Conservation (phyloP, 1,284 basidiomycete species). For the Xerocomus amazonicus region DNA sequence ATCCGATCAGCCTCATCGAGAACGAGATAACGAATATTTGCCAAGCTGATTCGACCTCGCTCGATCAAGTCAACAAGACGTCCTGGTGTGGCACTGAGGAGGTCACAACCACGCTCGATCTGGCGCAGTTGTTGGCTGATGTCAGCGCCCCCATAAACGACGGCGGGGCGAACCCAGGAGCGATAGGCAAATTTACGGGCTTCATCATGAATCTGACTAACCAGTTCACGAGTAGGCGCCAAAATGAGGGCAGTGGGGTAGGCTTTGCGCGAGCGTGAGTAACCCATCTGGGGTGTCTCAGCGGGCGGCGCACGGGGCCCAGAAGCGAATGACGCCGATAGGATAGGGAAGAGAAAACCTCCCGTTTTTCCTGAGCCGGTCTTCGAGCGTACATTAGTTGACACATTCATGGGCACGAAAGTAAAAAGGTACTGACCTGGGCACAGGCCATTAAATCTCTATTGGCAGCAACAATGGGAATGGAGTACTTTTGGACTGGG, state of each 20-base stretch:
- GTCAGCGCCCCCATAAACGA: conserved; percentile 99
- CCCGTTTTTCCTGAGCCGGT: conserved; percentile 99
- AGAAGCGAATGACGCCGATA: conserved; percentile 87
- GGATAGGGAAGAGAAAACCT: conserved; percentile 99
- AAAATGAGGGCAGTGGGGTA: conserved; percentile 96
- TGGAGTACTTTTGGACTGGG: conserved; percentile 99
- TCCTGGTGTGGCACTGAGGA: conserved; percentile 97
- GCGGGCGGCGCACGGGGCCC: conserved; percentile 75
- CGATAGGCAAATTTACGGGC: conserved; percentile 99
- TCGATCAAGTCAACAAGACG: conserved; percentile 99
- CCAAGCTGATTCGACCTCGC: conserved; percentile 93
- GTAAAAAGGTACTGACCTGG: conserved; percentile 54
- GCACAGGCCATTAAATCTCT: conserved; percentile 99
- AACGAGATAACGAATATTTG: conserved; percentile 97
- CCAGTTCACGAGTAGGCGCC: conserved; percentile 97
- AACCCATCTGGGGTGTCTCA: conserved; percentile 48
- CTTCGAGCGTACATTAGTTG: conserved; percentile 39
- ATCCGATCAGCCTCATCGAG: conserved; percentile 99
- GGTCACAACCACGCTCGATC: conserved; percentile 96
- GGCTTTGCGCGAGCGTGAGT: conserved; percentile 79
- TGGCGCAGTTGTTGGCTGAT: conserved; percentile 92
- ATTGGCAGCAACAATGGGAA: conserved; percentile 91
- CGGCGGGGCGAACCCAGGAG: conserved; percentile 98
- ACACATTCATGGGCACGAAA: not conserved
- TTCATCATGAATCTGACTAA: conserved; percentile 99